Evolutionary conservation across 176 grass and related monocot genomes (phyloP).

Genomic region (Paspalum notatum): DNA sequence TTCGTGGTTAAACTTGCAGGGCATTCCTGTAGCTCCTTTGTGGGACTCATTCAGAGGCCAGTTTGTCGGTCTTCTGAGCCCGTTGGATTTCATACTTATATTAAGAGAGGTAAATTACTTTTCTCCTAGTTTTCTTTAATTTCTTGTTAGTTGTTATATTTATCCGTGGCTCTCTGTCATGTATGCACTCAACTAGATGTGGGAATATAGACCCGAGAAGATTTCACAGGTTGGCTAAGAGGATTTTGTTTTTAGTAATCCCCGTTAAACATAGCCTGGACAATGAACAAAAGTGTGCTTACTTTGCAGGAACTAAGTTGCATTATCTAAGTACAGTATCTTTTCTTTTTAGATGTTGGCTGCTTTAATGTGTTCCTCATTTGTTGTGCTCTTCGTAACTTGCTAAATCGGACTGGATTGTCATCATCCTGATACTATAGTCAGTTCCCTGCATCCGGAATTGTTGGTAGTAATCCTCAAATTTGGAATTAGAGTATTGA

Average conservation of each 20-base stretch:
- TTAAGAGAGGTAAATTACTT: conserved; percentile 74
- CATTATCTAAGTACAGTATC: not conserved
- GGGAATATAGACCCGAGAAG: not conserved
- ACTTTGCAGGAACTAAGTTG: not conserved
- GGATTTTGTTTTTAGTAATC: not conserved
- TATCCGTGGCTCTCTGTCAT: not conserved
- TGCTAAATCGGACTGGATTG: not conserved
- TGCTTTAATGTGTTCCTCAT: not conserved
- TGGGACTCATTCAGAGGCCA: conserved; percentile 85
- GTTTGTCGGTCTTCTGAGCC: conserved; percentile 92
- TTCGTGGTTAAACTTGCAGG: conserved; percentile 52
- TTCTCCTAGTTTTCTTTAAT: conserved; percentile 22
- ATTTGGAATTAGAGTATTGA: not conserved
- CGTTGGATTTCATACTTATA: conserved; percentile 97
- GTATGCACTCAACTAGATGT: not conserved
- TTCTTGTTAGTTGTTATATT: not conserved
- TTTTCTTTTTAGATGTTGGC: not conserved
- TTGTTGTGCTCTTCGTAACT: not conserved
- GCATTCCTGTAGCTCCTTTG: conserved; percentile 96
- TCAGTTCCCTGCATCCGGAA: not conserved
- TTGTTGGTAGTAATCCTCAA: not conserved
- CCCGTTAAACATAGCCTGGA: not conserved
- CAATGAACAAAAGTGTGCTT: not conserved
- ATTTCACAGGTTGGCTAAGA: not conserved
- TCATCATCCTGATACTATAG: not conserved